These are phyloP conservation scores for Glycine tomentella DNA, from an alignment of 306 rosid genomes.

Conservation along the genomic window DNA sequence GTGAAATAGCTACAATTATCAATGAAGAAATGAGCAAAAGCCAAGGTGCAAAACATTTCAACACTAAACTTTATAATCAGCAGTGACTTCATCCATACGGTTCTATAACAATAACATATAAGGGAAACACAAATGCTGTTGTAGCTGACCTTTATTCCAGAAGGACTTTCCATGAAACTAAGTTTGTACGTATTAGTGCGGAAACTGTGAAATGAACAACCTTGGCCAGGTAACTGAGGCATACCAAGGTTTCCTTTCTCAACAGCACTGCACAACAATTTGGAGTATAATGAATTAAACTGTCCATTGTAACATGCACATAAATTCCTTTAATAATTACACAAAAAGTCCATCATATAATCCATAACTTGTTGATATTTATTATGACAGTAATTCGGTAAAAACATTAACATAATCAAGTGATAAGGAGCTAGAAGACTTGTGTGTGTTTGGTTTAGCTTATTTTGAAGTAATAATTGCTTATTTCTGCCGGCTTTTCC, in stretches of 20 bases:
- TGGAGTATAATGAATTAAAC: slow-evolving; percentile 4
- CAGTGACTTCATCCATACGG: slow-evolving; percentile 17
- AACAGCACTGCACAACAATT: slow-evolving; percentile 63
- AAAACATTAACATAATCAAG: slow-evolving; percentile 30
- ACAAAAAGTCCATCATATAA: slow-evolving; percentile 19
- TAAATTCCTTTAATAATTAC: slow-evolving; percentile 13
- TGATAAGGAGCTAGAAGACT: not conserved
- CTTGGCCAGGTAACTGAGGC: slow-evolving; percentile 97
- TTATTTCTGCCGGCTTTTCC: not conserved
- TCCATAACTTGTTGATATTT: slow-evolving; percentile 25
- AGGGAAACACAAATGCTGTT: slow-evolving; percentile 28
- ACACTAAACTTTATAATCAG: slow-evolving; percentile 23
- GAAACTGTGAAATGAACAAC: slow-evolving; percentile 98
- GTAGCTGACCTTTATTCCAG: slow-evolving; percentile 81
- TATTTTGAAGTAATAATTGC: not conserved
- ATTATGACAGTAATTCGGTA: not conserved
- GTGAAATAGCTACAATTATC: slow-evolving; percentile 7
- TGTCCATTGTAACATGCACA: slow-evolving; percentile 18
- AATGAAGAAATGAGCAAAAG: slow-evolving; percentile 22
- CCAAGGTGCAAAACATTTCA: slow-evolving; percentile 4
- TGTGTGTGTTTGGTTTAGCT: not conserved
- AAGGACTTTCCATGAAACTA: slow-evolving; percentile 93
- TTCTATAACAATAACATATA: not conserved
- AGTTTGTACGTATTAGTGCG: slow-evolving; percentile 93
- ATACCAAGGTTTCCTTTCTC: slow-evolving; percentile 94